Conservation (phyloP, 2,329 filamentous ascomycete genomes). For the Coleophoma eucalyptorum region DNA sequence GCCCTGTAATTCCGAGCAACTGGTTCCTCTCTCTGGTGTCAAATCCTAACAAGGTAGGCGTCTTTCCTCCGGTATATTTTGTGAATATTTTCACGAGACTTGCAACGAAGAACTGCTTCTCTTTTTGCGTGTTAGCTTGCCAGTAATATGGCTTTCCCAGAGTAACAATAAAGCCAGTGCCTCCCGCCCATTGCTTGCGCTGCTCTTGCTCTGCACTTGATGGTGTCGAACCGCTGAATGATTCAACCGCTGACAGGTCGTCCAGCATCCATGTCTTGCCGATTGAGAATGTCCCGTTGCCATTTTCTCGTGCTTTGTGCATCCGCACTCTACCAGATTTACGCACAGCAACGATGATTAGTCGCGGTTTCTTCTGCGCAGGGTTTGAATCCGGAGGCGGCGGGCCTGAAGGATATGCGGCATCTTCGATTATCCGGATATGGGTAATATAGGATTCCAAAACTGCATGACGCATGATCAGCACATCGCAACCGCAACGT, state of each 20-base stretch:
- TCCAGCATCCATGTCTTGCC: conserved; percentile 98
- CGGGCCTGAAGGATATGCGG: conserved; percentile 75
- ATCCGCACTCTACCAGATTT: conserved; percentile 90
- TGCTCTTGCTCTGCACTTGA: conserved; percentile 56
- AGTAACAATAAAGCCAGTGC: conserved; percentile 81
- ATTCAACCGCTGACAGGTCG: conserved; percentile 80
- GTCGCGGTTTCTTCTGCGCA: conserved; percentile 78
- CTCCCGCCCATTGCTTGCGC: conserved; percentile 72
- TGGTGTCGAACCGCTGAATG: conserved; percentile 63
- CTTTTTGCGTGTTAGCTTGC: conserved; percentile 88
- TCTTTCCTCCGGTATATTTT: conserved; percentile 88
- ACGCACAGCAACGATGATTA: conserved; percentile 90
- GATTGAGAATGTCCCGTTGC: conserved; percentile 91
- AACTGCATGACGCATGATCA: conserved; percentile 42
- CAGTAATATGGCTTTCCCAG: conserved; percentile 96
- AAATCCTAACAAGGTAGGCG: conserved; percentile 79
- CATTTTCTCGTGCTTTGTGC: conserved; percentile 96
- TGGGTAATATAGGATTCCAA: conserved; percentile 97
- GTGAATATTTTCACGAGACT: conserved; percentile 94
- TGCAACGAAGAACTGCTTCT: conserved; percentile 98
- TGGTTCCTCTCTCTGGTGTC: conserved; percentile 74
- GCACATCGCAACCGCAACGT: conserved; percentile 1
- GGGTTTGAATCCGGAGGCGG: conserved; percentile 74
- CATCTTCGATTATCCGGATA: conserved; percentile 86
- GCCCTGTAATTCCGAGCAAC: conserved; percentile 53